phyloP scores from a whole-genome alignment of 2,329 filamentous ascomycete species.

The Cladosporium sphaerospermum region DNA sequence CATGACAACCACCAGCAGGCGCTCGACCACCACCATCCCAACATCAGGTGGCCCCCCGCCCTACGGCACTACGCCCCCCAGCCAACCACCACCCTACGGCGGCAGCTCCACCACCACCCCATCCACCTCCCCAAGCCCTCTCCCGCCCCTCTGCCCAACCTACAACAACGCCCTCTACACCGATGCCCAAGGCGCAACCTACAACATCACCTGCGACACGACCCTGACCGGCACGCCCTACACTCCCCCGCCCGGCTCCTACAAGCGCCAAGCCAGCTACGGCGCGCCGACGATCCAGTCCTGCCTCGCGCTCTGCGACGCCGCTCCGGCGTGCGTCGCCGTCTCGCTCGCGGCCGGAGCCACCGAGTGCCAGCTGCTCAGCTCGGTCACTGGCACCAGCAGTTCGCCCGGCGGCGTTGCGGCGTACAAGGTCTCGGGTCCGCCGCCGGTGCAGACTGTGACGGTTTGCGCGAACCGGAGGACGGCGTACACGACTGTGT shows the following conservation, averaged over 20 bases:
- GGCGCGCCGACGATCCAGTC: constrained; percentile 4
- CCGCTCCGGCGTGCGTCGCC: constrained; percentile 3
- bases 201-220: constrained; percentile 14
- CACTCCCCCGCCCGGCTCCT: background rate
- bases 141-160: constrained; percentile 12
- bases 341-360: constrained; percentile 3
- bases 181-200: constrained; percentile 8
- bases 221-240: constrained; percentile 13
- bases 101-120: background rate
- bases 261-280: background rate
- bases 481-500: constrained; percentile 13
- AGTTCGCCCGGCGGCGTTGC: constrained; percentile 1
- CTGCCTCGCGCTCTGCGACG: constrained; percentile 10
- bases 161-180: constrained; percentile 16
- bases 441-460: constrained; percentile 13
- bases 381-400: constrained; percentile 8
- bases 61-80: background rate
- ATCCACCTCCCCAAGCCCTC: background rate
- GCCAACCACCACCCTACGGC: constrained; percentile 3
- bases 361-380: constrained; percentile 6
- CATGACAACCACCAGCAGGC: too few relatives aligned
- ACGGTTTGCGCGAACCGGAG: constrained; percentile 13
- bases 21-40: too few relatives aligned
- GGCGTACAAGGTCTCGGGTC: constrained; percentile 8
- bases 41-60: background rate